Evolutionary conservation across 116 monocot species (phyloP), one percentile per base, ranked within the genome.

Genomic region (Cymodocea nodosa): DNA sequence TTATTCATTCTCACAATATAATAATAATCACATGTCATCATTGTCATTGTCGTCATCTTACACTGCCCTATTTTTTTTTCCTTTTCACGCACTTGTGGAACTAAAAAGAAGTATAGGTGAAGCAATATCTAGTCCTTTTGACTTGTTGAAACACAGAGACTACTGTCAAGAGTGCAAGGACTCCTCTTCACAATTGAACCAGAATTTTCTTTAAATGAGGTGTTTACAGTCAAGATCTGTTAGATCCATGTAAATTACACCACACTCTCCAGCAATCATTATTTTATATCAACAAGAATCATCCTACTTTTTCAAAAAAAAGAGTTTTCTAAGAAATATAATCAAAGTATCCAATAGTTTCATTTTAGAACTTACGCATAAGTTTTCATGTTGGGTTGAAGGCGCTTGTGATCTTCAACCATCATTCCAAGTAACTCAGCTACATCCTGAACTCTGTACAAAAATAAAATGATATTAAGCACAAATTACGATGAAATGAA

Each of bases 351-450:
- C 84, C 77, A 63, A 86, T 81, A 64, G 84, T 78, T 94, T 87
- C 87, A 23, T 12, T 50, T n/a, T 16, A 23, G 40, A 64, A 59
- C 94, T 84, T 84, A 98, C 97, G 89, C 85, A 77, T 98, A 86
- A 55, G 97, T 98, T 68, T 85, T 98, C 64, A 81, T 71, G 78
- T 98, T 92, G 48, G 97, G 97, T 60, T 98, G 97, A 65, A 98
- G 36, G 51, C 92, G 88, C 68, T 86, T 88, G 78, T 90, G 77
- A 76, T 85, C 85, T 79, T 98, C 97, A 73, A 98, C 82, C 97
- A 98, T 98, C 91, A 98, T 92, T 62, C 97, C 97, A 65, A 98
- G 83, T 62, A 98, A 64, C 74, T 98, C 91, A 44, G 80, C 89
- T 19, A 98, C 88, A 82, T 98, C 97, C 59, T 83, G 92, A 22